phyloP scores from a whole-genome alignment of 2,329 filamentous ascomycete species.

The Amauroascus verrucosus region DNA sequence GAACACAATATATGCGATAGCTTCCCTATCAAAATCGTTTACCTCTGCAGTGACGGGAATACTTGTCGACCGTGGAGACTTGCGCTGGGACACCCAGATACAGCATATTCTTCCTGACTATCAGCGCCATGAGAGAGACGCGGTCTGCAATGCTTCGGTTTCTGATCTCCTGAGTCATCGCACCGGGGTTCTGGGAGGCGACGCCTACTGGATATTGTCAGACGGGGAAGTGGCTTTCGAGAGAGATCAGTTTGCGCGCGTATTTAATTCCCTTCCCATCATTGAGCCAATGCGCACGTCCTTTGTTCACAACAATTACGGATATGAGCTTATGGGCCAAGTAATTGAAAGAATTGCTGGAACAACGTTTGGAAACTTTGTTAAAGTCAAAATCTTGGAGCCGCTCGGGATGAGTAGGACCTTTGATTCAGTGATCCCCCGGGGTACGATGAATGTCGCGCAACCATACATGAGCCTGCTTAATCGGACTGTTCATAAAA shows the following conservation, averaged over 20 bases:
- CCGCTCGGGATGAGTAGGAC: conserved; percentile 23
- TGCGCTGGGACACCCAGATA: conserved; percentile 20
- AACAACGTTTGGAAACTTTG: conserved; percentile 19
- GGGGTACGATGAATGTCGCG: not conserved
- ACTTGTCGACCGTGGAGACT: conserved; percentile 21
- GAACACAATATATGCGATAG: conserved; percentile 23
- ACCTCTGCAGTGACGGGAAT: conserved; percentile 21
- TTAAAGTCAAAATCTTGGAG: conserved; percentile 18
- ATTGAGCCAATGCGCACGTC: conserved; percentile 12
- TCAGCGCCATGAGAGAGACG: conserved; percentile 15
- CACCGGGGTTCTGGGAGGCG: not conserved
- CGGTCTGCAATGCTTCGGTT: conserved; percentile 18
- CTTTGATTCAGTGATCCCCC: not conserved
- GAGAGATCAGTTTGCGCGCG: conserved; percentile 4
- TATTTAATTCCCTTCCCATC: conserved; percentile 2
- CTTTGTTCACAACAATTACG: conserved; percentile 23
- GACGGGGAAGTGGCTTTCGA: conserved; percentile 11
- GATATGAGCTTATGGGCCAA: conserved; percentile 19
- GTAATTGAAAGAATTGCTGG: conserved; percentile 20
- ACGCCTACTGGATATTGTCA: not conserved
- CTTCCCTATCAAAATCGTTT: conserved; percentile 24
- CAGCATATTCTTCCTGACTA: conserved; percentile 20
- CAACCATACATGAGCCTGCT: not conserved
- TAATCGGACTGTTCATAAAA: not conserved
- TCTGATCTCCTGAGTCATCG: conserved; percentile 22